Conservation (phyloP, 768 basidiomycete species). For the Agrocybe chaxingu region DNA sequence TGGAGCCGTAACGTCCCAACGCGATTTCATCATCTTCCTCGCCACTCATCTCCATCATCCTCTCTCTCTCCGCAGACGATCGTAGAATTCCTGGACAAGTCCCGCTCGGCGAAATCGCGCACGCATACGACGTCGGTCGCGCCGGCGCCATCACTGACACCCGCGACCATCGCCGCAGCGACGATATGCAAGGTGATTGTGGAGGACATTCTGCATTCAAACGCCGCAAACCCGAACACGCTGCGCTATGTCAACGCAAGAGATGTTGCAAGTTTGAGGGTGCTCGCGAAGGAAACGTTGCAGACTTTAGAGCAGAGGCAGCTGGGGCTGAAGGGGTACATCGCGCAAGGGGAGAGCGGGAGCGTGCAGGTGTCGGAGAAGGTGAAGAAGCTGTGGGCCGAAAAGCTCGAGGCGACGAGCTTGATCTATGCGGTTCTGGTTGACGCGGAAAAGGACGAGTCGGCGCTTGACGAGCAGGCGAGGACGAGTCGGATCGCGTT, state of each 20-base stretch:
- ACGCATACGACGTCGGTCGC: constrained; percentile 68
- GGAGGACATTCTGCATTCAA: constrained; percentile 60
- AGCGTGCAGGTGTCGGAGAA: constrained; percentile 56
- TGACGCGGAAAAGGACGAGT: constrained; percentile 36
- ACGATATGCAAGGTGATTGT: constrained; percentile 49
- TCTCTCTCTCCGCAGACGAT: constrained; percentile 46
- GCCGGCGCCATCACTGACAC: constrained; percentile 74
- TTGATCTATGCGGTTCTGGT: constrained; percentile 42
- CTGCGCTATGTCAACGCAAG: constrained; percentile 60
- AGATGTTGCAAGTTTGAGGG: constrained; percentile 46
- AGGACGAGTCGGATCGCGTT: constrained; percentile 44
- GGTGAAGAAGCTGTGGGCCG: constrained; percentile 59
- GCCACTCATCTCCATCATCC: no score
- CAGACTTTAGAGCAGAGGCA: constrained; percentile 45
- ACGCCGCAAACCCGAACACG: constrained; percentile 58
- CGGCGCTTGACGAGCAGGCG: constrained; percentile 35
- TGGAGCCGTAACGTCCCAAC: background rate
- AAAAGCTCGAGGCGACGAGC: constrained; percentile 45
- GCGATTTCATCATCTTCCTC: constrained; percentile 1
- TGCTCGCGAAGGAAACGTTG: constrained; percentile 39
- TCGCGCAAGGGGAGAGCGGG: constrained; percentile 49
- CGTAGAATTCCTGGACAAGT: constrained; percentile 80
- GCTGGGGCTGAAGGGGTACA: constrained; percentile 43
- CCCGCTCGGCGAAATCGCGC: constrained; percentile 64
- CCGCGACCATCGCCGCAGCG: constrained; percentile 75